Percentiles rank a stretch among this genome's conserved stretches.
Conservation (phyloP, 2,329 filamentous ascomycete species). For the Xylariaceae sp. region DNA sequence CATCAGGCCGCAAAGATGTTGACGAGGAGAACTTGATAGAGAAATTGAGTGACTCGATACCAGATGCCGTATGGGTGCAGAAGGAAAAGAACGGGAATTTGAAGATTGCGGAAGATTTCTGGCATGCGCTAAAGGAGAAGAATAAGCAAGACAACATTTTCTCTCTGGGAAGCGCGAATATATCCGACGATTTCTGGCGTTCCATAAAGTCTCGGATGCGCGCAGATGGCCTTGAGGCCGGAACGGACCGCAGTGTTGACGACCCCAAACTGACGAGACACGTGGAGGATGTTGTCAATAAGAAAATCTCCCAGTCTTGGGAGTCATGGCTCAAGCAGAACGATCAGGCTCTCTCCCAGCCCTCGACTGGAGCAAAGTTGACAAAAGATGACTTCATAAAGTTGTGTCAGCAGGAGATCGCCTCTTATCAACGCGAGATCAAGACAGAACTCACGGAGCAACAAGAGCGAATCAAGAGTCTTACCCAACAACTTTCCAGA, state of each 20-base stretch:
- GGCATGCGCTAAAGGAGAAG: slow-evolving; percentile 54
- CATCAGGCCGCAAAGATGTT: background rate
- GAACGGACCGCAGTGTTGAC: background rate
- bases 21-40: slow-evolving; percentile 27
- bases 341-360: slow-evolving; percentile 35
- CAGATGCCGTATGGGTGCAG: slow-evolving; percentile 51
- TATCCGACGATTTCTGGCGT: slow-evolving; percentile 44
- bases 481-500: slow-evolving; percentile 29
- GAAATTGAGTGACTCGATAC: slow-evolving; percentile 45
- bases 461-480: slow-evolving; percentile 17
- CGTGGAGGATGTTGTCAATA: slow-evolving; percentile 3
- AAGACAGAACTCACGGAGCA: slow-evolving; percentile 17
- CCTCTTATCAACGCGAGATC: slow-evolving; percentile 26
- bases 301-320: slow-evolving; percentile 39
- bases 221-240: slow-evolving; percentile 28
- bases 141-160: slow-evolving; percentile 47
- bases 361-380: slow-evolving; percentile 30
- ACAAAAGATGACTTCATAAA: slow-evolving; percentile 32
- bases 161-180: slow-evolving; percentile 39
- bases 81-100: slow-evolving; percentile 46
- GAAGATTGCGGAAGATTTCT: slow-evolving; percentile 57
- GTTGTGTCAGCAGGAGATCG: slow-evolving; percentile 31
- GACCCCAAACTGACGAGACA: background rate
- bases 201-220: slow-evolving; percentile 40
- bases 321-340: slow-evolving; percentile 49